Base-by-base conservation (phyloP, 75 land plant species). In the Cunninghamia lanceolata region DNA sequence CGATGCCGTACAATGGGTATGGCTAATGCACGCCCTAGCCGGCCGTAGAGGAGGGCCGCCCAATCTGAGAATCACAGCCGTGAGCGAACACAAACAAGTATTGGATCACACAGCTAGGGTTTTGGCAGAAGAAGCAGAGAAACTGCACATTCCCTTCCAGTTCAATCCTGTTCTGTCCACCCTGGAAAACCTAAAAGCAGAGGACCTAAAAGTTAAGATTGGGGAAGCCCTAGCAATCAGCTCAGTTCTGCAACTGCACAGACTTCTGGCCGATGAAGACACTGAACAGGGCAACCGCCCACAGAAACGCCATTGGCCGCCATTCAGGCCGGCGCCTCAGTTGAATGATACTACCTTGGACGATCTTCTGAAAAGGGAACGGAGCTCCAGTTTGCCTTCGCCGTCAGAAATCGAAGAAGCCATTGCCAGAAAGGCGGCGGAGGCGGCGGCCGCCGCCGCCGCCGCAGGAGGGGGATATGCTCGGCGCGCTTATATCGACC, bases 81-180 rank as follows among this genome's bases (percentile, higher is more conserved):
- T 95, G 35, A 86, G 89, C 84, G 89, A 89, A n/a, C 88, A 88
- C 81, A 88, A 89, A 40, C 93, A 94, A 86, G 90, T 93, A 1
- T 81, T 94, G 47, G 90, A 90, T 40, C 91, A 90, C 50, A 86
- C 86, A 66, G 94, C 93, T 0, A 81, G 71, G 39, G 80, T 86
- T 25, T 86, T 95, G 76, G 83, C 91, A 0, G 91, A 94, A 53
- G 92, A 91, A 83, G 96, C 96, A 19, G 94, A 95, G 89, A 89
- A 84, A 50, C 84, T 95, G 47, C 93, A 95, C 85, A 88, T 94
- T 28, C 94, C 97, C 0, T 95, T 95, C 85, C 97, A 93, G 85
- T 95, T 95, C 91, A 88, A 91, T 54, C 88, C 96, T 32, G 85
- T 95, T 16, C 92, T 90, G 2, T 70, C 85, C 79, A 80, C 50